These are phyloP conservation scores for Chrysanthemum seticuspe DNA, from an alignment of 129 eudicot genomes.

Conservation along the genomic window DNA sequence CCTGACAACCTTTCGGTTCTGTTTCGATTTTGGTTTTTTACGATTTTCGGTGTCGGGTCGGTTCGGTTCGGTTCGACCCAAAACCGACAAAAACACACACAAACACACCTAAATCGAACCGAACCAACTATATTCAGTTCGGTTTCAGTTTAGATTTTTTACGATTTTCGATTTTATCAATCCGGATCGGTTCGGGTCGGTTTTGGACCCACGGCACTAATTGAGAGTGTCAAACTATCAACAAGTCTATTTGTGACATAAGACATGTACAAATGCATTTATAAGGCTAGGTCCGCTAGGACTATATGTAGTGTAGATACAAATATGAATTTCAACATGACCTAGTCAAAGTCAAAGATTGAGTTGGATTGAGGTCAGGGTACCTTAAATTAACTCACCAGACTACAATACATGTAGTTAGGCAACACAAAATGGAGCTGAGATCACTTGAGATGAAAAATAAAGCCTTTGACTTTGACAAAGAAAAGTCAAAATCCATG, in stretches of 20 bases:
- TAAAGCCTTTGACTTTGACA: constrained; percentile 34
- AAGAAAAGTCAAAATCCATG: constrained; percentile 29
- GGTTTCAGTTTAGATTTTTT: too few relatives aligned
- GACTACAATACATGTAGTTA: constrained; percentile 14
- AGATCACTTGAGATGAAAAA: constrained; percentile 10
- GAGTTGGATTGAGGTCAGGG: constrained; percentile 18
- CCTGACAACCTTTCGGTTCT: too few relatives aligned
- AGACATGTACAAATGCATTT: background rate
- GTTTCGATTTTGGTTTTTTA: too few relatives aligned
- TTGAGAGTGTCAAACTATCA: background rate
- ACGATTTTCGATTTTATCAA: too few relatives aligned
- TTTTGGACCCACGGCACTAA: too few relatives aligned
- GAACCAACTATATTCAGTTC: too few relatives aligned
- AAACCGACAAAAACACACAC: too few relatives aligned
- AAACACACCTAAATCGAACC: too few relatives aligned
- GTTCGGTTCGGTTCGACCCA: too few relatives aligned
- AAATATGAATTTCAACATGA: background rate
- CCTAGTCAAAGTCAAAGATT: constrained; percentile 34
- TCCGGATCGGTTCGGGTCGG: too few relatives aligned
- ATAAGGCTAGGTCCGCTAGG: background rate
- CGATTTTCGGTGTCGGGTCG: too few relatives aligned
- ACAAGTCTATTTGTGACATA: background rate
- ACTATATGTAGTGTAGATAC: too few relatives aligned
- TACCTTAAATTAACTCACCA: constrained; percentile 3
- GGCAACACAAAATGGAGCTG: background rate